Conservation (phyloP, 2,329 filamentous ascomycete genomes). For the Colletotrichum gigasporum region DNA sequence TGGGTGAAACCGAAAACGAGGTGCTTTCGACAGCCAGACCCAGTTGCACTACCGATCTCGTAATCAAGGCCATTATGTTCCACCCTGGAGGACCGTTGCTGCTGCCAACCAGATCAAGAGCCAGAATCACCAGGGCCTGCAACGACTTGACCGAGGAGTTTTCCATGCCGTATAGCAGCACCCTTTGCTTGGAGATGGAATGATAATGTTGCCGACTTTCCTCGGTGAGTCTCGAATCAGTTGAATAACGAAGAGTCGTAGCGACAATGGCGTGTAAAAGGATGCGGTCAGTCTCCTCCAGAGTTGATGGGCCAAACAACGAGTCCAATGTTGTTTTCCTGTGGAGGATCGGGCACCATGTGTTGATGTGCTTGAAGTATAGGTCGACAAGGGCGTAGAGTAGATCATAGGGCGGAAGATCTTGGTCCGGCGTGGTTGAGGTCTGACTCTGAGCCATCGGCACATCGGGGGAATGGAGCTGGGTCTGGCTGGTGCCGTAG, state of each 20-base stretch:
- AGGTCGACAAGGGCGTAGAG: conserved; percentile 78
- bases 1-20: conserved; percentile 80
- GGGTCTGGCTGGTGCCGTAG: conserved; percentile 53
- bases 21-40: conserved; percentile 86
- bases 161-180: conserved; percentile 87
- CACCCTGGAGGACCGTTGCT: conserved; percentile 92
- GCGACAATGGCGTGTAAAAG: conserved; percentile 90
- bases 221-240: conserved; percentile 77
- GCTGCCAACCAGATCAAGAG: conserved; percentile 83
- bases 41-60: conserved; percentile 86
- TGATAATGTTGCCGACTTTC: conserved; percentile 81
- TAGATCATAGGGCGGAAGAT: conserved; percentile 79
- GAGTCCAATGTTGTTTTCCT: conserved; percentile 82
- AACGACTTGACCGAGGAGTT: conserved; percentile 89
- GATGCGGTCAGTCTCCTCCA: conserved; percentile 85
- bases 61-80: conserved; percentile 91
- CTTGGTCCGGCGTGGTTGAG: conserved; percentile 65
- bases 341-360: conserved; percentile 91
- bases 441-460: conserved; percentile 60
- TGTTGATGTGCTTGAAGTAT: conserved; percentile 83
- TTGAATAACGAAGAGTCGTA: conserved; percentile 85
- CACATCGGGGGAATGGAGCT: conserved; percentile 66
- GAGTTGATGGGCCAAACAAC: conserved; percentile 78
- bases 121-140: conserved; percentile 87
- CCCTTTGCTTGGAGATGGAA: conserved; percentile 83